Conservation (phyloP, 371 early-diverging fungal genomes). For the Caulochytrium protostelioides region DNA sequence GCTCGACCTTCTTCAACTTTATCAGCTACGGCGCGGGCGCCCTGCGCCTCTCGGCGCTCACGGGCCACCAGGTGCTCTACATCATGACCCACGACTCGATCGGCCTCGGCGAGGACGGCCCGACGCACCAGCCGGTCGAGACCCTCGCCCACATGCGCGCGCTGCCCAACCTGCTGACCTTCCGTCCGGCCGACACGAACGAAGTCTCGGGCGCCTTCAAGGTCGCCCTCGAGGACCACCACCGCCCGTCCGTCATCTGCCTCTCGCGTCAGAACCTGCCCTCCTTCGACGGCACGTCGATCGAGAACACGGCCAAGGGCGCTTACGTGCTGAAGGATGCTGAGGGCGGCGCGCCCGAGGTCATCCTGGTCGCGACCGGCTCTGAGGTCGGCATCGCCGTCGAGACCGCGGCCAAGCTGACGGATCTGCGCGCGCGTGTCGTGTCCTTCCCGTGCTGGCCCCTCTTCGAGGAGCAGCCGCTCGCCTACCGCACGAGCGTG, state of each 20-base stretch:
- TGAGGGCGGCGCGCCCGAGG: conserved; percentile 27
- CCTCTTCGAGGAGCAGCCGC: conserved; percentile 76
- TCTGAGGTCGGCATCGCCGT: conserved; percentile 84
- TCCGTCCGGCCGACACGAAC: conserved; percentile 93
- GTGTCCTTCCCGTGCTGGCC: conserved; percentile 93
- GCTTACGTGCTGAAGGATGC: conserved; percentile 38
- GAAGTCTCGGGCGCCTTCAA: conserved; percentile 83
- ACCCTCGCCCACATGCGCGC: conserved; percentile 86
- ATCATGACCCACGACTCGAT: conserved; percentile 99
- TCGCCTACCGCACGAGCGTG: conserved; percentile 65
- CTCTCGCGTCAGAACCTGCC: conserved; percentile 92
- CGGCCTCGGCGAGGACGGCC: conserved; percentile 95
- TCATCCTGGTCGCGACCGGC: conserved; percentile 79
- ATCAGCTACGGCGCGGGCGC: conserved; percentile 56
- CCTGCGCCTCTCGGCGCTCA: conserved; percentile 76
- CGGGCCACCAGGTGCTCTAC: conserved; percentile 71
- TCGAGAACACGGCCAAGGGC: conserved; percentile 35
- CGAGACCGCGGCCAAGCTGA: conserved; percentile 53
- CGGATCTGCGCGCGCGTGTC: conserved; percentile 45
- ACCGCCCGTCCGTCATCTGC: conserved; percentile 68
- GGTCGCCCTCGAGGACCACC: conserved; percentile 43
- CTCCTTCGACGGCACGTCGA: conserved; percentile 57
- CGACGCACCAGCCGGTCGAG: conserved; percentile 99
- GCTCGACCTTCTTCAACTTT: conserved; percentile 95
- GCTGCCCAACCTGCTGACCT: conserved; percentile 67